phyloP scores from a whole-genome alignment of 2,329 filamentous ascomycete species.

The Metarhizium robertsii region DNA sequence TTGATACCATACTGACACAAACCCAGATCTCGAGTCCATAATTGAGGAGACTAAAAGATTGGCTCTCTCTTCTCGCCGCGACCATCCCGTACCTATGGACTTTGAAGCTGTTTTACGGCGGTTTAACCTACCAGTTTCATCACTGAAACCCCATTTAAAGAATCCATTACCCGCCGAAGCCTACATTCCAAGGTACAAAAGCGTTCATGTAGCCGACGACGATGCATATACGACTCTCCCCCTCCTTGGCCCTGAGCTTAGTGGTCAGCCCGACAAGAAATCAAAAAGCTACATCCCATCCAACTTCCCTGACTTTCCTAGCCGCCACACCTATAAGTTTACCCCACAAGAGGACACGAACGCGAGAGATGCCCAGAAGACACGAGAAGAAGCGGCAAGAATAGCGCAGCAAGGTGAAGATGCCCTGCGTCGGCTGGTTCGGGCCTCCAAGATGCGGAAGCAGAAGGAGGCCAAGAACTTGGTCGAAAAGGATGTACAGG shows the following conservation, averaged over 20 bases:
- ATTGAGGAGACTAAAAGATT: conserved; percentile 37
- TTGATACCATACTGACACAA: conserved; percentile 10
- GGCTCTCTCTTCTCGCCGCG: conserved; percentile 40
- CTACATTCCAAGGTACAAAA: conserved; percentile 28
- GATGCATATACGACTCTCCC: conserved; percentile 33
- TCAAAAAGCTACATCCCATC: conserved; percentile 46
- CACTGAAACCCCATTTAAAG: conserved; percentile 46
- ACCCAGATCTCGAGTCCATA: conserved; percentile 38
- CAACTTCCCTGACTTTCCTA: conserved; percentile 53
- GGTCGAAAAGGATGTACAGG: conserved; percentile 41
- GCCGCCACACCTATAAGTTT: conserved; percentile 54
- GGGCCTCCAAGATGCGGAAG: conserved; percentile 54
- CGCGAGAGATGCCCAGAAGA: conserved; percentile 43
- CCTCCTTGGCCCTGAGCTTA: conserved; percentile 44
- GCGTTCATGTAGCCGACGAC: conserved; percentile 27
- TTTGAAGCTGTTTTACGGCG: conserved; percentile 43
- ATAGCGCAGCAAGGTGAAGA: conserved; percentile 54
- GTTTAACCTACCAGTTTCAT: conserved; percentile 41
- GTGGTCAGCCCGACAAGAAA: conserved; percentile 48
- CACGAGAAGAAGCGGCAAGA: conserved; percentile 48
- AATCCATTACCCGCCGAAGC: conserved; percentile 36
- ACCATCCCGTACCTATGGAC: conserved; percentile 45
- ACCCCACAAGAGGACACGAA: conserved; percentile 42
- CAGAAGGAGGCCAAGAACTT: conserved; percentile 53
- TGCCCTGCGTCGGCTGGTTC: conserved; percentile 48